A percentile compares a stretch with the other conserved stretches of the same genome.
These are phyloP conservation scores for Hemileccinum impolitum DNA, from an alignment of 768 basidiomycete species.

Conservation along the genomic window DNA sequence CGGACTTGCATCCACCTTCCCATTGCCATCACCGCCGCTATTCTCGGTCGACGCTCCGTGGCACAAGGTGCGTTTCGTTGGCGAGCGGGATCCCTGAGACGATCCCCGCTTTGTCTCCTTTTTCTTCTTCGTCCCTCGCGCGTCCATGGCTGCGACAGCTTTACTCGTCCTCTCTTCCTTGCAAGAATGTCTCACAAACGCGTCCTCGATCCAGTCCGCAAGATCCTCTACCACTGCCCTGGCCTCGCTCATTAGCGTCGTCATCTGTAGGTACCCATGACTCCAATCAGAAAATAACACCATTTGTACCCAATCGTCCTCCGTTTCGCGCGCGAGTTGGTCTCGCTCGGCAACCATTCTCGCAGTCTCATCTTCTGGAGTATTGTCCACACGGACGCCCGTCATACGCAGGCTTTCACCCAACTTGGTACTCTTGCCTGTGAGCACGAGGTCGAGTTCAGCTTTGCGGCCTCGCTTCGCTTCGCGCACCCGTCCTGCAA, in stretches of 20 bases:
- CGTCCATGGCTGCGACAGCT: slow-evolving; percentile 17
- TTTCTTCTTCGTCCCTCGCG: slow-evolving; percentile 26
- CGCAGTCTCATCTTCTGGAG: slow-evolving; percentile 30
- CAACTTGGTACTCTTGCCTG: slow-evolving; percentile 59
- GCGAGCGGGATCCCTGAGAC: slow-evolving; percentile 17
- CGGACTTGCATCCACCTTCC: slow-evolving; percentile 23
- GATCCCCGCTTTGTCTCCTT: slow-evolving; percentile 21
- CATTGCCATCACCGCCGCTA: slow-evolving; percentile 3
- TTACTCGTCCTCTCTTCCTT: slow-evolving; percentile 25
- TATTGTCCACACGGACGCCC: slow-evolving; percentile 29
- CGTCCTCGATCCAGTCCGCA: slow-evolving; percentile 87
- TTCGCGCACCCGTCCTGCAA: slow-evolving; percentile 91
- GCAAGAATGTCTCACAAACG: slow-evolving; percentile 47
- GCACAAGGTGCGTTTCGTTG: slow-evolving; percentile 17
- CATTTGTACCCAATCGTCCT: slow-evolving; percentile 94
- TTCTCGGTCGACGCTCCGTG: not conserved
- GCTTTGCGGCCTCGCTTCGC: slow-evolving; percentile 83
- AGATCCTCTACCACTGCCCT: slow-evolving; percentile 74
- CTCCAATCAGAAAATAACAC: slow-evolving; percentile 95
- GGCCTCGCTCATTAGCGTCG: slow-evolving; percentile 78
- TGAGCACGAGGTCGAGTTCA: slow-evolving; percentile 61
- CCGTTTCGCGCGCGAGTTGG: slow-evolving; percentile 62
- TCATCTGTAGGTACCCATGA: slow-evolving; percentile 97
- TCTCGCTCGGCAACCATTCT: slow-evolving; percentile 58
- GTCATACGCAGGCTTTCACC: slow-evolving; percentile 67